phyloP scores from a whole-genome alignment of 1,139 yeast genomes.

The Hyphopichia burtonii region DNA sequence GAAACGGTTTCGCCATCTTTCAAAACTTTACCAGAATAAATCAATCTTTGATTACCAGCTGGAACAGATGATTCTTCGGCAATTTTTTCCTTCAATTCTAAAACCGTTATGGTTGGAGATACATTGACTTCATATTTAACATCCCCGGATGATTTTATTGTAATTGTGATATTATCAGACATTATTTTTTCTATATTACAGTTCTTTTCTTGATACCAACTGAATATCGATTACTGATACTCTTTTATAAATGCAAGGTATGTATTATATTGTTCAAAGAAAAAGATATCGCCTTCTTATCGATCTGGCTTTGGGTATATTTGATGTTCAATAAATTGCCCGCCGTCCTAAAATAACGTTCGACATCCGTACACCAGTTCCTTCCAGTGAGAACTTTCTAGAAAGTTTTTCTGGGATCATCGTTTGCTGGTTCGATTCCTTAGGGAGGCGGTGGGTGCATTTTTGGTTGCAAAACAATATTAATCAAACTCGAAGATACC shows the following conservation, averaged over 20 bases:
- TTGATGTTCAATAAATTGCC: neutral
- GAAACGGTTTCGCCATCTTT: constrained; percentile 77
- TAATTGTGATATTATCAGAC: constrained; percentile 26
- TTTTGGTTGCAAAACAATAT: too few species aligned
- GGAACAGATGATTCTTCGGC: constrained; percentile 63
- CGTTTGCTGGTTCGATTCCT: too few species aligned
- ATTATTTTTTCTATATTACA: too few species aligned
- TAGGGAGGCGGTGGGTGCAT: too few species aligned
- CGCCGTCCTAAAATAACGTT: neutral
- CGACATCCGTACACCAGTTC: neutral
- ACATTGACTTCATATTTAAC: constrained; percentile 69
- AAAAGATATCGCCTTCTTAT: neutral
- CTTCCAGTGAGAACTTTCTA: neutral
- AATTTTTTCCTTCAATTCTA: constrained; percentile 66
- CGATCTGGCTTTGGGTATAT: neutral
- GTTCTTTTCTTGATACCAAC: too few species aligned
- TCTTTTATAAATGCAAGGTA: too few species aligned
- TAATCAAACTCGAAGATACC: too few species aligned
- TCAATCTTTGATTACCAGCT: constrained; percentile 76
- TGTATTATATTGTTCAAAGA: neutral
- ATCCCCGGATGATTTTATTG: constrained; percentile 67
- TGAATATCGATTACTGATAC: too few species aligned
- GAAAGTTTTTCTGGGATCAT: too few species aligned
- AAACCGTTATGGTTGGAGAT: constrained; percentile 54
- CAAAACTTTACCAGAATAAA: constrained; percentile 90